Percentiles rank a stretch among this genome's conserved stretches.
phyloP scores from a whole-genome alignment of 2,329 filamentous ascomycete genomes.

The Penicillium thymicola region DNA sequence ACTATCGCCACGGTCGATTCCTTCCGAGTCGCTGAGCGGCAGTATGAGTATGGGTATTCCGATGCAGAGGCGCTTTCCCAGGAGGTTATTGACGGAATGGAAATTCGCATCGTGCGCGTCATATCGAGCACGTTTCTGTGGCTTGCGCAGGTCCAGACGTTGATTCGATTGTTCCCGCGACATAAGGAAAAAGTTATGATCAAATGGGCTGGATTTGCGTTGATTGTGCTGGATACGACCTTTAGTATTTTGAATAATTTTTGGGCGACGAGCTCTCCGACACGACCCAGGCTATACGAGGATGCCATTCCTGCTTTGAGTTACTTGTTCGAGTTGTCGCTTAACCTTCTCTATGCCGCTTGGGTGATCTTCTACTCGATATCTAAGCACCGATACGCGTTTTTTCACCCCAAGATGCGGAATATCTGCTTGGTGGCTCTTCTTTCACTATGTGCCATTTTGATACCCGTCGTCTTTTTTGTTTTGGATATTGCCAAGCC shows the following conservation, averaged over 20 bases:
- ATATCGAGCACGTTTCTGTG: constrained; percentile 96
- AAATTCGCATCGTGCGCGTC: constrained; percentile 85
- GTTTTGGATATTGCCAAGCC: constrained; percentile 84
- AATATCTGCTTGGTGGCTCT: constrained; percentile 80
- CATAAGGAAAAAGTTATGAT: constrained; percentile 98
- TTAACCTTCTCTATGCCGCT: constrained; percentile 83
- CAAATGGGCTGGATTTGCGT: constrained; percentile 94
- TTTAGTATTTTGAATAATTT: constrained; percentile 94
- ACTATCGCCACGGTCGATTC: constrained; percentile 93
- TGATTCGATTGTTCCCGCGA: constrained; percentile 91
- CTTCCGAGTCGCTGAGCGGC: constrained; percentile 75
- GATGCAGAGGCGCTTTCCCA: constrained; percentile 73
- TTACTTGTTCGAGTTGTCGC: constrained; percentile 83
- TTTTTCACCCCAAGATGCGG: constrained; percentile 85
- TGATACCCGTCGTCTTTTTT: constrained; percentile 90
- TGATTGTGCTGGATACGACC: constrained; percentile 85
- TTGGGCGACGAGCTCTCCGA: constrained; percentile 47
- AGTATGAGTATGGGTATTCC: constrained; percentile 76
- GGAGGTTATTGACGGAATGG: constrained; percentile 75
- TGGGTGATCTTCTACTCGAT: constrained; percentile 92
- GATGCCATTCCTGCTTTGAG: constrained; percentile 88
- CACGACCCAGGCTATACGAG: constrained; percentile 70
- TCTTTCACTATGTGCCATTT: constrained; percentile 74
- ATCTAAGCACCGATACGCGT: constrained; percentile 88
- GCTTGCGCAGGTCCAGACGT: constrained; percentile 94